A percentile compares a stretch with the other conserved stretches of the same genome.
Conservation (phyloP, 2,329 filamentous ascomycete genomes). For the Curvularia eragrostidis region DNA sequence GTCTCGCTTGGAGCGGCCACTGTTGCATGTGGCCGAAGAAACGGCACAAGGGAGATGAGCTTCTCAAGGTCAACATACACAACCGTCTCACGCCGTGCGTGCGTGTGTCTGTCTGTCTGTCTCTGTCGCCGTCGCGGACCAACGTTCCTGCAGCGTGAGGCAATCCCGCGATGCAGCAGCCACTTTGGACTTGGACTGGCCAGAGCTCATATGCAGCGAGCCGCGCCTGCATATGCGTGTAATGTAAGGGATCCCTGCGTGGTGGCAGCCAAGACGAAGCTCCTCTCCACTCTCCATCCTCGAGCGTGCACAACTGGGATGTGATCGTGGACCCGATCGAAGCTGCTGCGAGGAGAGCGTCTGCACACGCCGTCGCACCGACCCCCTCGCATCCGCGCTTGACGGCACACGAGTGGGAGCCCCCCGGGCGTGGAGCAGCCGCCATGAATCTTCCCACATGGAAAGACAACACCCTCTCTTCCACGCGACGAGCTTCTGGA, state of each 20-base stretch:
- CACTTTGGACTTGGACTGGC: conserved; percentile 34
- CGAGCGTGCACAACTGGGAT: conserved; percentile 18
- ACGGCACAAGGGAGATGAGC: not conserved
- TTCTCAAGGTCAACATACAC: not conserved
- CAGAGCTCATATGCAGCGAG: conserved; percentile 42
- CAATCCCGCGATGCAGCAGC: conserved; percentile 43
- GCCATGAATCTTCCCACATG: not conserved
- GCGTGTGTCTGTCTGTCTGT: not conserved
- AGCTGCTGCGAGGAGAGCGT: conserved; percentile 17
- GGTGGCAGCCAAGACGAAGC: conserved; percentile 25
- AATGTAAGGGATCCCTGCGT: conserved; percentile 42
- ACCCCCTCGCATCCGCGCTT: conserved; percentile 15
- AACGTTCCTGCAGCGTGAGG: conserved; percentile 50
- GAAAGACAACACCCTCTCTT: conserved; percentile 2
- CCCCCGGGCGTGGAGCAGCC: conserved; percentile 1
- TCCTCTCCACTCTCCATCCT: conserved; percentile 17
- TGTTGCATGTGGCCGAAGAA: not conserved
- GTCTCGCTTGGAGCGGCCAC: not conserved
- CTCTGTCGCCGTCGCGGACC: conserved; percentile 20
- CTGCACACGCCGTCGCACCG: conserved; percentile 32
- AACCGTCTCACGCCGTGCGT: not conserved
- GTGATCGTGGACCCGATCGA: conserved; percentile 33
- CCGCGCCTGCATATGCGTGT: conserved; percentile 50
- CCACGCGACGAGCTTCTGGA: conserved; percentile 7
- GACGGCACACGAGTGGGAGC: conserved; percentile 5